Conservation (phyloP, 2,329 filamentous ascomycete species). For the Ascochyta koolunga region DNA sequence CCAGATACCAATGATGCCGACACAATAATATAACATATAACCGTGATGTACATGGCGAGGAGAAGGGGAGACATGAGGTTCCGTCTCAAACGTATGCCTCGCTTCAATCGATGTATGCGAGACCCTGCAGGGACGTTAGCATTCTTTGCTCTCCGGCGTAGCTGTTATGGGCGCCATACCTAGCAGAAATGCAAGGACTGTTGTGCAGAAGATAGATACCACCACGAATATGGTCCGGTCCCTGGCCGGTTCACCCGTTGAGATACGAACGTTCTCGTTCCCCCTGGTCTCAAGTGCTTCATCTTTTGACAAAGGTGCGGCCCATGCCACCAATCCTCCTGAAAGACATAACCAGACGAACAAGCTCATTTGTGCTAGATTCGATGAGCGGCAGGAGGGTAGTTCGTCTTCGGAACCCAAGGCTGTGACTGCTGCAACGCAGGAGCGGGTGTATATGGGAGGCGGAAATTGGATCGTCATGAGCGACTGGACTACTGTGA, state of each 20-base stretch:
- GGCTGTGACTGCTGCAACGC: not conserved
- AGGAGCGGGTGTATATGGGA: not conserved
- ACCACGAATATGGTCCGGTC: conserved; percentile 21
- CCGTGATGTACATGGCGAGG: conserved; percentile 23
- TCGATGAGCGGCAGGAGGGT: not conserved
- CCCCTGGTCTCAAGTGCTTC: not conserved
- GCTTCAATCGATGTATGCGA: conserved; percentile 16
- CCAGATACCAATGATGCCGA: conserved; percentile 36
- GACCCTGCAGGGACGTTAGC: conserved; percentile 18
- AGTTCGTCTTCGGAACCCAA: not conserved
- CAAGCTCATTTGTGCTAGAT: not conserved
- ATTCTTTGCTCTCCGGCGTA: too few species aligned
- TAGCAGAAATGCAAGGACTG: conserved; percentile 20
- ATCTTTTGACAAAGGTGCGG: conserved; percentile 3
- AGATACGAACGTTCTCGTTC: conserved; percentile 12
- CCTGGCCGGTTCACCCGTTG: conserved; percentile 17
- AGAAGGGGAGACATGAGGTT: conserved; percentile 26
- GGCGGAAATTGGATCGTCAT: not conserved
- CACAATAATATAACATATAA: conserved; percentile 24
- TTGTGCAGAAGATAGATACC: conserved; percentile 18
- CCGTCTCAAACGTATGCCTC: conserved; percentile 14
- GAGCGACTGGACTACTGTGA: not conserved
- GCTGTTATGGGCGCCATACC: conserved; percentile 17
- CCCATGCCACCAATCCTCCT: not conserved
- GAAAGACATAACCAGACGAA: conserved; percentile 1